These are phyloP conservation scores for Ceratobasidium sp. DNA, from an alignment of 1,284 basidiomycete species.

Conservation along the genomic window DNA sequence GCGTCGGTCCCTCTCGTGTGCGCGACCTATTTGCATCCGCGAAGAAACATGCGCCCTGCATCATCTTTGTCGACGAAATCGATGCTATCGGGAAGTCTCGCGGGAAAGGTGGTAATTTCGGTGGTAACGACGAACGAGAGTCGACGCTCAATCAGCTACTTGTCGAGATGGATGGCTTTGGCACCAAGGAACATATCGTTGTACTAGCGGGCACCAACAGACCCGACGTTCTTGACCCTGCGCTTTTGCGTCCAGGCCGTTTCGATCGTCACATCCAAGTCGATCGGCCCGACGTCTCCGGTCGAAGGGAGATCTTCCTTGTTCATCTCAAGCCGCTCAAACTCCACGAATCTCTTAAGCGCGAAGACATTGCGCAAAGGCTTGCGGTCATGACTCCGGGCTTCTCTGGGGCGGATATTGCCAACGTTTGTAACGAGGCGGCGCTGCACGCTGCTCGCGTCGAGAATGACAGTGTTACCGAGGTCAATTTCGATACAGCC, in stretches of 20 bases:
- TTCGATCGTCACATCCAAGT: conserved; percentile 98
- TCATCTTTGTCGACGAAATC: conserved; percentile 98
- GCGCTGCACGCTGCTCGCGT: conserved; percentile 94
- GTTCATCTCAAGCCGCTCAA: conserved; percentile 92
- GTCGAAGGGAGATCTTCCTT: conserved; percentile 92
- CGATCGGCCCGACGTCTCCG: conserved; percentile 93
- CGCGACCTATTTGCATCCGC: conserved; percentile 97
- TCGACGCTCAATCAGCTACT: conserved; percentile 97
- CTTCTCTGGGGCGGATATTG: conserved; percentile 98
- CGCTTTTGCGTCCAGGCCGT: conserved; percentile 95
- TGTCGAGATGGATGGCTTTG: conserved; percentile 99
- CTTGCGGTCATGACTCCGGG: conserved; percentile 96
- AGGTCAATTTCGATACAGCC: conserved; percentile 93
- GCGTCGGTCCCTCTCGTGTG: conserved; percentile 97
- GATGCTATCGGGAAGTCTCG: conserved; percentile 98
- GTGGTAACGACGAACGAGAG: conserved; percentile 98
- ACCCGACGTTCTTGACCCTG: conserved; percentile 94
- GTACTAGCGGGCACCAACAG: conserved; percentile 97
- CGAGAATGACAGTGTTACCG: conserved; percentile 80
- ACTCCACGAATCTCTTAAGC: conserved; percentile 68
- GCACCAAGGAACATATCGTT: conserved; percentile 94
- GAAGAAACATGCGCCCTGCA: conserved; percentile 97
- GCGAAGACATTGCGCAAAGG: conserved; percentile 83
- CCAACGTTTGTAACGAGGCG: conserved; percentile 98
- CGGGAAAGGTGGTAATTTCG: conserved; percentile 87